Percentiles rank a stretch among this genome's conserved stretches.
phyloP scores from a whole-genome alignment of 2,329 filamentous ascomycete species.

The Diaporthe capsici region DNA sequence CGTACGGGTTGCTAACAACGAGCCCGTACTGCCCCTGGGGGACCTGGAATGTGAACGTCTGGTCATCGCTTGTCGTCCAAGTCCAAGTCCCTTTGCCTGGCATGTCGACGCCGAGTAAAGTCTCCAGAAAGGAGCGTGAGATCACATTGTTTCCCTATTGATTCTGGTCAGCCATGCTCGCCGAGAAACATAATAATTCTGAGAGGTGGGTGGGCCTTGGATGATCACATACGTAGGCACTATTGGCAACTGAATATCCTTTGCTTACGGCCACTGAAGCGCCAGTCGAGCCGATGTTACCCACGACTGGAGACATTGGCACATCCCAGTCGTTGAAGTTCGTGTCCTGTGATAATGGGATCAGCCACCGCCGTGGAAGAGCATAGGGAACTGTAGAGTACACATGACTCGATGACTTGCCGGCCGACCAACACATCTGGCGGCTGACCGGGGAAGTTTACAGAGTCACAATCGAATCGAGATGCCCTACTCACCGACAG shows the following conservation, averaged over 20 bases:
- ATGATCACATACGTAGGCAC: conserved; percentile 46
- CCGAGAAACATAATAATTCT: too few species aligned
- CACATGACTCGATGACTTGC: neutral
- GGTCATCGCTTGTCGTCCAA: conserved; percentile 52
- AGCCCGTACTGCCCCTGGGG: conserved; percentile 55
- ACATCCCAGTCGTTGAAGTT: conserved; percentile 57
- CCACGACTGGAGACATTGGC: conserved; percentile 53
- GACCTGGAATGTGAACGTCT: conserved; percentile 51
- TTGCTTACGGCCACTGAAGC: conserved; percentile 50
- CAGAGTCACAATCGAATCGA: neutral
- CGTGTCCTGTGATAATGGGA: conserved; percentile 44
- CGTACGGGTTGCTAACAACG: conserved; percentile 55
- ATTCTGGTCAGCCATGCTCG: neutral
- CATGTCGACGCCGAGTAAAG: conserved; percentile 44
- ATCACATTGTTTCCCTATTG: conserved; percentile 11
- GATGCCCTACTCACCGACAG: conserved; percentile 31
- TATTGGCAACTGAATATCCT: conserved; percentile 53
- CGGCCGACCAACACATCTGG: too few species aligned
- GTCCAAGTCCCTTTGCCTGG: conserved; percentile 44
- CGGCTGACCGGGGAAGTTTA: too few species aligned
- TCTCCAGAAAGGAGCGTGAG: neutral
- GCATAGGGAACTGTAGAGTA: too few species aligned
- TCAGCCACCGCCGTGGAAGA: conserved; percentile 12
- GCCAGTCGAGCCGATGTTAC: conserved; percentile 46
- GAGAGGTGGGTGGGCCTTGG: neutral